Base-by-base conservation (phyloP, 2,329 filamentous ascomycete species). In the Alternaria sp. region DNA sequence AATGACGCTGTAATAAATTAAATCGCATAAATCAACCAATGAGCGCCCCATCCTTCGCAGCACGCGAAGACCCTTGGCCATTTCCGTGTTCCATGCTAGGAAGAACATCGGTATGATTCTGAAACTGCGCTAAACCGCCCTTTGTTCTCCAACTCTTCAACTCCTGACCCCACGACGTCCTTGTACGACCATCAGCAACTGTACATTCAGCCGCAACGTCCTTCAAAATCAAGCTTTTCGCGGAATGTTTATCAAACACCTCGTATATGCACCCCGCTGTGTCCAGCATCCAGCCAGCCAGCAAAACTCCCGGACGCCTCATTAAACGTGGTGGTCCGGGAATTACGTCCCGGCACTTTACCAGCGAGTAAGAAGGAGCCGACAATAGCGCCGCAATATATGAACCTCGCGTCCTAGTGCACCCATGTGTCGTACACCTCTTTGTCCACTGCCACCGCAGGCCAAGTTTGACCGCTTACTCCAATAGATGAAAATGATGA, bases 231-330 rank as follows among this genome's bases (percentile, higher is more conserved):
- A 30, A 59, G 55, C 43, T 47, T 62, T 28, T 32, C 25, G 36
- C 21, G 25, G 26, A 57, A 64, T 54, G 55, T 57, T 61, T 58
- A 40, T 60, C 32, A 43, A 28, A 59, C 44, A 43, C 17, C 9
- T 59, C 54, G 57, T 51, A 45, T 67, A 61, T 64, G 62, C 58
- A 47, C 57, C 57, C 54, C 60, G 63, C 63, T 25, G 28, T 54
- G 21, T 19, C 12, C 12, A 13, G 19, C 21, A 17, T 52, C 13
- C 17, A n/a, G 40, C 49, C 25, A 19, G 32, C 49, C 19, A 19
- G 32, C 26, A 62, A 59, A 54, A 26, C 45, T 58, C 51, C 36
- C 36, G 59, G 30, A 56, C 23, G 26, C 50, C 15, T 32, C 30
- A 28, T 47, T 19, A 32, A 43, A 7, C n/a, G 30, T 40, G 50